Percentiles rank a stretch among this genome's conserved stretches.
phyloP scores from a whole-genome alignment of 768 basidiomycete genomes.

The Daedaleopsis nitida region DNA sequence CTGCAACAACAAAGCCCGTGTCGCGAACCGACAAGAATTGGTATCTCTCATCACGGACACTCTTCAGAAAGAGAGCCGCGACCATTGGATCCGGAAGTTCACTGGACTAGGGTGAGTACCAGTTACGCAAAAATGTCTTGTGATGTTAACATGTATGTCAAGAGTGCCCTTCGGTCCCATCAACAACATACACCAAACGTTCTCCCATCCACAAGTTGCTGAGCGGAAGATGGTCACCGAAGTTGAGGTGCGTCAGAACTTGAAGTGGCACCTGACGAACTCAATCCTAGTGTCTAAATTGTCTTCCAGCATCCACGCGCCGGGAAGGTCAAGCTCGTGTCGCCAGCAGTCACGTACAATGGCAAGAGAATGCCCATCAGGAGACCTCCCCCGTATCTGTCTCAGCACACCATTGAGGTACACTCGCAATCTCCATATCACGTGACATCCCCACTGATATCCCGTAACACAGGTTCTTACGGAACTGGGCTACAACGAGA shows the following conservation, averaged over 20 bases:
- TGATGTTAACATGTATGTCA: neutral
- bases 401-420: conserved; percentile 82
- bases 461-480: conserved; percentile 19
- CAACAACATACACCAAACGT: conserved; percentile 88
- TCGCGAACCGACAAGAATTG: conserved; percentile 72
- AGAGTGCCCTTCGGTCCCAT: conserved; percentile 90
- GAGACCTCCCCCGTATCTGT: conserved; percentile 84
- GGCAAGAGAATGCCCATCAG: conserved; percentile 74
- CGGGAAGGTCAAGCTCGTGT: conserved; percentile 72
- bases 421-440: neutral
- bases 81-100: conserved; percentile 75
- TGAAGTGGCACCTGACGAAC: conserved; percentile 27
- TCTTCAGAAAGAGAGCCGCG: conserved; percentile 58
- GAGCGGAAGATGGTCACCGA: conserved; percentile 78
- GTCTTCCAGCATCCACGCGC: conserved; percentile 36
- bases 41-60: conserved; percentile 65
- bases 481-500: conserved; percentile 35
- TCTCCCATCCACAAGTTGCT: conserved; percentile 83
- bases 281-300: neutral
- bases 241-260: conserved; percentile 55
- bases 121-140: neutral
- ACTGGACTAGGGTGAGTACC: conserved; percentile 76
- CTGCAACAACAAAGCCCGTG: conserved; percentile 72
- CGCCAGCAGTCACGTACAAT: conserved; percentile 81
- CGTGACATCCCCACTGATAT: neutral